These are phyloP conservation scores for Diatrype stigma DNA, from an alignment of 2,329 filamentous ascomycete genomes.

Conservation along the genomic window DNA sequence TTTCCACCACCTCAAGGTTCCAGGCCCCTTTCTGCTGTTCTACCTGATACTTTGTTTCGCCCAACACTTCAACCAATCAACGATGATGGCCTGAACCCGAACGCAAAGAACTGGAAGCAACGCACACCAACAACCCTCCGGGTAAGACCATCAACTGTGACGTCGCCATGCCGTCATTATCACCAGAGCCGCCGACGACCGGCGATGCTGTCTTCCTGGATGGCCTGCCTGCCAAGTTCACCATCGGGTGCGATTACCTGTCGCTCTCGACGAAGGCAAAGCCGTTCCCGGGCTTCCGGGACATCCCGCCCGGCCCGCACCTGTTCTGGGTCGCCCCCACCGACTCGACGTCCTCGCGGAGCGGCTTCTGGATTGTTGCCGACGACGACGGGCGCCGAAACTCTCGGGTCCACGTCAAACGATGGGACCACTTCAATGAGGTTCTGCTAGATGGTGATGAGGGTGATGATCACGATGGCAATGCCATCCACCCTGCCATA, in stretches of 20 bases:
- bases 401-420: conserved; percentile 28
- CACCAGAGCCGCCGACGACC: not conserved
- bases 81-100: no score
- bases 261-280: conserved; percentile 41
- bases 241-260: conserved; percentile 50
- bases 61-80: no score
- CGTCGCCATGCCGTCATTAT: not conserved
- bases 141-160: no score
- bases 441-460: conserved; percentile 44
- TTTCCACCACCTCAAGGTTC: no score
- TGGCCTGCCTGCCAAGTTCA: conserved; percentile 46
- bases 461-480: conserved; percentile 41
- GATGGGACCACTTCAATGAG: conserved; percentile 51
- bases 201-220: conserved; percentile 52
- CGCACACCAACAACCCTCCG: no score
- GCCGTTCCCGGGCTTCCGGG: conserved; percentile 49
- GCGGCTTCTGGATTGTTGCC: conserved; percentile 53
- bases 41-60: no score
- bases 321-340: conserved; percentile 56
- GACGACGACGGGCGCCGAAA: conserved; percentile 21
- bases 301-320: conserved; percentile 53
- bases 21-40: no score
- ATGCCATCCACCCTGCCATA: no score
- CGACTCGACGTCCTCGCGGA: conserved; percentile 43
- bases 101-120: no score